Base-by-base conservation (phyloP, 2,329 filamentous ascomycete genomes). In the Juglanconis juglandina region DNA sequence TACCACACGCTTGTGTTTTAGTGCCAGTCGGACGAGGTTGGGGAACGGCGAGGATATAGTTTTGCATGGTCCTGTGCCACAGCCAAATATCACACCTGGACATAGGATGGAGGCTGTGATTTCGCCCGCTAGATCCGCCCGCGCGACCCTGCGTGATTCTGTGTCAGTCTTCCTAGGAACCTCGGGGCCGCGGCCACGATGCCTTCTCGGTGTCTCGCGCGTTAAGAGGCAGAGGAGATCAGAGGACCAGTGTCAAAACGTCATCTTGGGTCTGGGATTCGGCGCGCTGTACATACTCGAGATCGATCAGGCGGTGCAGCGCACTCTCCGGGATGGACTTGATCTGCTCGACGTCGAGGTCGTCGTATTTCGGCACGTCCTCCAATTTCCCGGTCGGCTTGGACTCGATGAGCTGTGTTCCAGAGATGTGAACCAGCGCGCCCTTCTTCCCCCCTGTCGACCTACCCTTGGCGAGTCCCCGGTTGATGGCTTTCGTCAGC, bases 341-440 rank as follows among this genome's bases (percentile, higher is more conserved):
- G 51, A 44, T 55, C 57, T 54, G 44, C 24, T 34, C 51, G 32
- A 55, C 7, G 17, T 50, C 44, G 34, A 50, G n/a, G n/a, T 53
- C 57, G 14, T 54, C n/a, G 41, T 51, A 59, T 14, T 14, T 50
- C 7, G 51, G 57, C 35, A 54, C 51, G 5, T 44, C 34, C 44
- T 55, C 50, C 11, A 51, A 24, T 17, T n/a, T 50, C 35, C 37
- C 52, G 2, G 58, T 55, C 17, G 58, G 24, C 17, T 17, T 55
- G 33, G 51, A 46, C 58, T 51, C 46, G n/a, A 55, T 55, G 24
- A 57, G 55, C 46, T 57, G 55, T 17, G 55, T 57, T 32, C 55
- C 55, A 10, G 46, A 50, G 46, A 57, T 32, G 47, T 57, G 47
- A 11, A 57, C 46, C 24, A 57, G 14, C 4, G 51, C 47, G 37